A percentile compares a stretch with the other conserved stretches of the same genome.
These are phyloP conservation scores for Pseudisothecium myosuroides DNA, from an alignment of 225 moss, liverwort and hornwort genomes.

Conservation along the genomic window DNA sequence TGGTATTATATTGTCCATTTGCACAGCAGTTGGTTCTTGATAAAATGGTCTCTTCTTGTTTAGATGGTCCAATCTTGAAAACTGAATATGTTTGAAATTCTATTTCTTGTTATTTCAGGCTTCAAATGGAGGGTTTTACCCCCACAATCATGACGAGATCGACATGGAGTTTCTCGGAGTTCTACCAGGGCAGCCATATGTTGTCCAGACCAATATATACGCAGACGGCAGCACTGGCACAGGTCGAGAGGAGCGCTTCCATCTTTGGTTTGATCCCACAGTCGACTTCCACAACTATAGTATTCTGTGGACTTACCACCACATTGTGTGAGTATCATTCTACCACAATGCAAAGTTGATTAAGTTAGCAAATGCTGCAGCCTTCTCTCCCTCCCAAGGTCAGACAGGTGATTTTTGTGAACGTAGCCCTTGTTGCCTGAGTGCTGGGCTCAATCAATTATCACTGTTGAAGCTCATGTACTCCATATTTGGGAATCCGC, in stretches of 20 bases:
- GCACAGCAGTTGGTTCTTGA: background rate
- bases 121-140: constrained; percentile 62
- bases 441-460: background rate
- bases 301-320: constrained; percentile 81
- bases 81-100: background rate
- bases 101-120: constrained; percentile 16
- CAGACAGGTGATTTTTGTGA: too few species aligned
- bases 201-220: constrained; percentile 80
- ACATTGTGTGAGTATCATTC: constrained; percentile 68
- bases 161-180: constrained; percentile 90
- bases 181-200: constrained; percentile 51
- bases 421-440: background rate
- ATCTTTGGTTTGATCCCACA: constrained; percentile 91
- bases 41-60: background rate
- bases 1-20: background rate
- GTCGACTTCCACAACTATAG: constrained; percentile 74
- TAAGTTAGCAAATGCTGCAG: background rate
- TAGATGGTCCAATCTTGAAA: background rate
- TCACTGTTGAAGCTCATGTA: background rate
- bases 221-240: constrained; percentile 68
- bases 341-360: background rate
- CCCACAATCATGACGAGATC: constrained; percentile 76
- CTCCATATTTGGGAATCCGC: background rate
- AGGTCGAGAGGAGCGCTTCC: constrained; percentile 84
- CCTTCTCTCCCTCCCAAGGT: background rate